A percentile compares a stretch with the other conserved stretches of the same genome.
phyloP scores from a whole-genome alignment of 257 asterid species.

The Gardenia jasminoides region DNA sequence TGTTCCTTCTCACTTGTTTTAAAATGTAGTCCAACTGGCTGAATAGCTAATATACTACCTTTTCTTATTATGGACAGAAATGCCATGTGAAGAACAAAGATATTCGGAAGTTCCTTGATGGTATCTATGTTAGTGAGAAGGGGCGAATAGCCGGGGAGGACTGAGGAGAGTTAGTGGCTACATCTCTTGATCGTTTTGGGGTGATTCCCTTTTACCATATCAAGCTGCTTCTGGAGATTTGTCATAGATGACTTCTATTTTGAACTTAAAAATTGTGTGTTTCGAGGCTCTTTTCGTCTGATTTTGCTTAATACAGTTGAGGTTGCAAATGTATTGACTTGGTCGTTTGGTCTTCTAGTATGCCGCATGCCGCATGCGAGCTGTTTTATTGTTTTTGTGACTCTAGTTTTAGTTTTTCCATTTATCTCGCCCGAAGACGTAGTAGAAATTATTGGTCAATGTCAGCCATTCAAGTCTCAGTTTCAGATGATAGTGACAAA shows the following conservation, averaged over 20 bases:
- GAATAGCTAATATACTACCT: background rate
- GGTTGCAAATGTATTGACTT: background rate
- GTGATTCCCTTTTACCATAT: constrained; percentile 5
- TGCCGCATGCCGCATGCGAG: background rate
- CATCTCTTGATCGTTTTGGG: constrained; percentile 8
- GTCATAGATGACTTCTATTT: background rate
- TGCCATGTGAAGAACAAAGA: constrained; percentile 90
- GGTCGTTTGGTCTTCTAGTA: background rate
- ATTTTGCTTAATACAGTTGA: background rate
- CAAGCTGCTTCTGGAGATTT: constrained; percentile 13
- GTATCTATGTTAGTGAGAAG: constrained; percentile 83
- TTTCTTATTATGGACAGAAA: constrained; percentile 41
- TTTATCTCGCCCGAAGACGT: background rate
- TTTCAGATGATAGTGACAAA: too few relatives aligned
- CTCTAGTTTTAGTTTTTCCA: background rate
- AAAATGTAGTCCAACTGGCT: background rate
- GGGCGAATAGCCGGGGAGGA: constrained; percentile 66
- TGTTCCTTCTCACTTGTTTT: background rate
- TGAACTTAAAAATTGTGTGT: constrained; percentile 8
- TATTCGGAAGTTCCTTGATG: constrained; percentile 78
- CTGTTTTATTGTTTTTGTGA: background rate
- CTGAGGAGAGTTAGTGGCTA: constrained; percentile 22
- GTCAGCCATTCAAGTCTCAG: too few relatives aligned
- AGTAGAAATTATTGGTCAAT: background rate
- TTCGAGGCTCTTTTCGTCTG: background rate